Conservation (phyloP, 495 filamentous ascomycete genomes). For the Margaritispora aquatica region DNA sequence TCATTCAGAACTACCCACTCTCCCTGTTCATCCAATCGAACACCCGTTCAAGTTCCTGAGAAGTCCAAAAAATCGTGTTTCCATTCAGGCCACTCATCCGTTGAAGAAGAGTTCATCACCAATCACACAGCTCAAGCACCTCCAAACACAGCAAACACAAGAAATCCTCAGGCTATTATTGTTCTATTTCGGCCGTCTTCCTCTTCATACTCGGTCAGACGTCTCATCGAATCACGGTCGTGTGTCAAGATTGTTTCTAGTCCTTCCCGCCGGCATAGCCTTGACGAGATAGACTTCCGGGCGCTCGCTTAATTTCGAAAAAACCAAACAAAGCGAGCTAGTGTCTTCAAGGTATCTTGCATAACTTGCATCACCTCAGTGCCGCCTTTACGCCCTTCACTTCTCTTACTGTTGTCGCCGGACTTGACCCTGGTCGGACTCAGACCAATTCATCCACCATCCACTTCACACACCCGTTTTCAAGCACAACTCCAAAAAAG, state of each 20-base stretch:
- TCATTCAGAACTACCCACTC: neutral
- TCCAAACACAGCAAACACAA: neutral
- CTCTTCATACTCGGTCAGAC: neutral
- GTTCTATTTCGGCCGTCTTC: neutral
- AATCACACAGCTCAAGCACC: neutral
- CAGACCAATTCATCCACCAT: conserved; percentile 9
- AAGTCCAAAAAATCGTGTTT: too few species aligned
- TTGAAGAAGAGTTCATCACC: neutral
- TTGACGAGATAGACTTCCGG: neutral
- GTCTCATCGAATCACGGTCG: neutral
- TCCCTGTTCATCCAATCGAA: neutral
- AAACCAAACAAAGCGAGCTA: neutral
- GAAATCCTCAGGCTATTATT: neutral
- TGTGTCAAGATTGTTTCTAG: conserved; percentile 1
- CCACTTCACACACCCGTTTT: neutral
- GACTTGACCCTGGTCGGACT: neutral
- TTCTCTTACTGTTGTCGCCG: conserved; percentile 2
- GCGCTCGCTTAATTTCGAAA: neutral
- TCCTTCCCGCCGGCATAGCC: neutral
- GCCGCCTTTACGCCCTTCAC: conserved; percentile 4
- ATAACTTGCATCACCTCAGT: conserved; percentile 17
- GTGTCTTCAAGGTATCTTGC: neutral
- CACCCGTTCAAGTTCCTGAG: neutral
- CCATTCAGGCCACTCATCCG: neutral
- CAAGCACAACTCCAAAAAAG: neutral